Conservation (phyloP, 2,329 filamentous ascomycete species). For the Amauroascus niger region DNA sequence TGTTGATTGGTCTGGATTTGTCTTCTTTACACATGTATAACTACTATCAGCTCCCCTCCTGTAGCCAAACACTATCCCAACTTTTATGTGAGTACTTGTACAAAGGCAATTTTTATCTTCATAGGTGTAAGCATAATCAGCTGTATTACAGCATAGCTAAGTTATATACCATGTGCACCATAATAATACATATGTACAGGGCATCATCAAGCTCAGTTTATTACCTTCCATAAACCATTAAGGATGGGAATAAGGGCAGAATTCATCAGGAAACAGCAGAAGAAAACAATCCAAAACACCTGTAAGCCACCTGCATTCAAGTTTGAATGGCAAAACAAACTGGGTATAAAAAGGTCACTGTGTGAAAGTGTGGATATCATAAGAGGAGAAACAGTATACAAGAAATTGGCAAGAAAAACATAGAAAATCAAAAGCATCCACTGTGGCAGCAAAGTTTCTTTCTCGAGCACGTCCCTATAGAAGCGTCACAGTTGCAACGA, state of each 20-base stretch:
- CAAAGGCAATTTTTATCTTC: not conserved
- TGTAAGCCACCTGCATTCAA: not conserved
- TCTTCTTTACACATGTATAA: not conserved
- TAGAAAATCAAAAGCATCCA: not conserved
- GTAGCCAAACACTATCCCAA: not conserved
- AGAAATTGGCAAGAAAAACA: slow-evolving; percentile 3
- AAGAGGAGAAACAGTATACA: too few species aligned
- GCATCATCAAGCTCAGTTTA: not conserved
- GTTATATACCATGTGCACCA: not conserved
- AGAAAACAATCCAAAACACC: not conserved
- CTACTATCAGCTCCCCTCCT: slow-evolving; percentile 5
- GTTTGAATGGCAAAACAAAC: not conserved
- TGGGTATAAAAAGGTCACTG: not conserved
- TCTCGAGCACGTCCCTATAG: slow-evolving; percentile 20
- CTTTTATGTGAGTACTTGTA: not conserved
- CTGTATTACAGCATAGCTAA: not conserved
- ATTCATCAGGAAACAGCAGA: not conserved
- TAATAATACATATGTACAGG: slow-evolving; percentile 7
- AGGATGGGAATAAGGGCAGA: not conserved
- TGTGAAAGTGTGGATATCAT: not conserved
- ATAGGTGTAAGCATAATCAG: not conserved
- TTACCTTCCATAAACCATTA: not conserved
- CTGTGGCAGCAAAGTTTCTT: too few species aligned
- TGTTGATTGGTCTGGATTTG: not conserved
- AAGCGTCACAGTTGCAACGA: slow-evolving; percentile 29